Evolutionary conservation across 1,284 basidiomycete species (phyloP), one percentile per base, ranked within the genome.

Genomic region (Ceratobasidium sp.): DNA sequence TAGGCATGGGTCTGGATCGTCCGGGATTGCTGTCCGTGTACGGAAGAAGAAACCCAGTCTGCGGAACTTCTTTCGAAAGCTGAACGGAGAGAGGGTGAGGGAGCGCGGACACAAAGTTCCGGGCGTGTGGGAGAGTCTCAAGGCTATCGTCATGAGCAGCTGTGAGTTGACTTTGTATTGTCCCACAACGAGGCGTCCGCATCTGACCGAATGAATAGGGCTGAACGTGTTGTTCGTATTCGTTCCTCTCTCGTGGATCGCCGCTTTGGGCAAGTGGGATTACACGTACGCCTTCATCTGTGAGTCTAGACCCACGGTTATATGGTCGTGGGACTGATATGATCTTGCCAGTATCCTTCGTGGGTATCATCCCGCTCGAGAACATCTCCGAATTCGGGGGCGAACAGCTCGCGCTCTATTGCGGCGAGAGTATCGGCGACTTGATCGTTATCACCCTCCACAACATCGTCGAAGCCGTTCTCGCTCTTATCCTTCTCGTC

Each of bases 321-420:
- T 45, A 7, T 11, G 17, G 27, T 7, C 15, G 15, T 22, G n/a
- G 56, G 36, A 51, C 29, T 56, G 15, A 60, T 11, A 51, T 7
- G 15, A n/a, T n/a, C 4, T 45, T 27, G 15, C 11, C 33, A 76
- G 71, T 76, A 7, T 59, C 75, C 6, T 60, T 76, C 19, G 24
- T 74, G 41, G 75, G 57, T 2, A 72, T 76, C 31, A 74, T 76
- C 22, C 75, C 75, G 2, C 65, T 76, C 27, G 63, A 67, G 31
- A 67, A 74, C 8, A 48, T 65, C 15, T 31, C 62, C 27, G 75
- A 76, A 27, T 76, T 62, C 59, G 48, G 47, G 19, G 75, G 75
- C 0, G 75, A 76, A 27, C 71, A 76, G 36, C 50, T 76, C 9
- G 75, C 75, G 2, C 44, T 76, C 11, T 76, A 76, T 41, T 74